Percentiles rank a stretch among this genome's conserved stretches.
These are phyloP conservation scores for Mycena albidolilacea DNA, from an alignment of 768 basidiomycete species.

Conservation along the genomic window DNA sequence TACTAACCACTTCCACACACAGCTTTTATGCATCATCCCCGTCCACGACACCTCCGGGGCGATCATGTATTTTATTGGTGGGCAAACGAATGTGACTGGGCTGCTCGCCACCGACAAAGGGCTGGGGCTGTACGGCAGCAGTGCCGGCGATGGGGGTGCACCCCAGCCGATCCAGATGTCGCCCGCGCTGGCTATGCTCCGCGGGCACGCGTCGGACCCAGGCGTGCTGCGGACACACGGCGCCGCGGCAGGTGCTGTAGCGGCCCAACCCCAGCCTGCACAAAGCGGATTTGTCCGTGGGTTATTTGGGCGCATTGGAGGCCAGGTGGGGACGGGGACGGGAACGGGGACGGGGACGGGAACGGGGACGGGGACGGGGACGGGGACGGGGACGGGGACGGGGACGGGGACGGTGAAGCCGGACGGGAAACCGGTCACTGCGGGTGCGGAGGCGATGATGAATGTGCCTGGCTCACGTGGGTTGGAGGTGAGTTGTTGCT, in stretches of 20 bases:
- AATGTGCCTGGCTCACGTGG: conserved; percentile 22
- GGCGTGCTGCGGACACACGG: no score
- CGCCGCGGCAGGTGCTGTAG: not conserved
- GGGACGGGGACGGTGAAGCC: not conserved
- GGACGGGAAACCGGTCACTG: conserved; percentile 35
- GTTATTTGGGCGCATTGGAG: conserved; percentile 28
- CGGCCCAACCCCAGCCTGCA: not conserved
- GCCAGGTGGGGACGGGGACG: no score
- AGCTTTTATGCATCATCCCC: conserved; percentile 40
- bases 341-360: no score
- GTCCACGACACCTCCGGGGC: conserved; percentile 31
- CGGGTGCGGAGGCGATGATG: conserved; percentile 37
- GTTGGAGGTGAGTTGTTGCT: conserved; percentile 23
- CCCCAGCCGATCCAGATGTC: conserved; percentile 30
- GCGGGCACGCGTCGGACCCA: conserved; percentile 21
- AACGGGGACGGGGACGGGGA: no score
- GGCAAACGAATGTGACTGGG: conserved; percentile 39
- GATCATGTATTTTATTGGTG: conserved; percentile 38
- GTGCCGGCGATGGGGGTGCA: not conserved
- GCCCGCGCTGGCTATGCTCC: conserved; percentile 30
- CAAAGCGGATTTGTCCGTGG: conserved; percentile 33
- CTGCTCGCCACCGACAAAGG: conserved; percentile 33
- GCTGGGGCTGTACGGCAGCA: conserved; percentile 14
- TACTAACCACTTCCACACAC: not conserved
- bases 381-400: no score